These are phyloP conservation scores for Sutorius eximius DNA, from an alignment of 1,284 basidiomycete species.

Conservation along the genomic window DNA sequence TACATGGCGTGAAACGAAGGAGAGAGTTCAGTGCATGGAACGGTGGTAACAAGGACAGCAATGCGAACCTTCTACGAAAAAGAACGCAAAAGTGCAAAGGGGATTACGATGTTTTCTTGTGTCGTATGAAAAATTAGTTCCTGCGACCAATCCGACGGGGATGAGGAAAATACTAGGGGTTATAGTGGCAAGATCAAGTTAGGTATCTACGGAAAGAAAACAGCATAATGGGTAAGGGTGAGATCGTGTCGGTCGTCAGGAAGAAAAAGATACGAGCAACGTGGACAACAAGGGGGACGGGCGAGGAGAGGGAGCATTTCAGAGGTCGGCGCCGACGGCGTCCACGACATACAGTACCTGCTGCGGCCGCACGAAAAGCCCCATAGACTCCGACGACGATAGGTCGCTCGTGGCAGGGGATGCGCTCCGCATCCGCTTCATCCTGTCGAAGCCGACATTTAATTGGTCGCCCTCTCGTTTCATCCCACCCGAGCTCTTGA, in stretches of 20 bases:
- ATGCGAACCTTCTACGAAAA: constrained; percentile 11
- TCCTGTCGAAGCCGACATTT: constrained; percentile 47
- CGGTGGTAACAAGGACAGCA: neutral
- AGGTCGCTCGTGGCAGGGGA: constrained; percentile 69
- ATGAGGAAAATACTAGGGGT: constrained; percentile 8
- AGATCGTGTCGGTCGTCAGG: constrained; percentile 16
- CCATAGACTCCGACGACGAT: constrained; percentile 62
- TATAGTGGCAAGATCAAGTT: constrained; percentile 12
- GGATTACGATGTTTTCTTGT: constrained; percentile 22
- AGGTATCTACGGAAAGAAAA: constrained; percentile 9
- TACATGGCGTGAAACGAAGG: neutral
- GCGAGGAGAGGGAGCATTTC: constrained; percentile 1
- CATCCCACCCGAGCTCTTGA: constrained; percentile 26
- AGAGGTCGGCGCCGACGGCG: constrained; percentile 52
- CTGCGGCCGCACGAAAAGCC: constrained; percentile 76
- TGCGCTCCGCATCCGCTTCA: constrained; percentile 68
- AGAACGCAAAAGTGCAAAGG: constrained; percentile 1
- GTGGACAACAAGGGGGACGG: neutral
- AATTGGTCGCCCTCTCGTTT: constrained; percentile 72
- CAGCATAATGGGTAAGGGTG: neutral
- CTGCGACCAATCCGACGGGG: constrained; percentile 16
- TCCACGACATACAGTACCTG: constrained; percentile 82
- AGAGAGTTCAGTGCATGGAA: neutral
- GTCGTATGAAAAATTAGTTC: constrained; percentile 24
- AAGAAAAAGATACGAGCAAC: neutral